Evolutionary conservation across 768 basidiomycete genomes (phyloP), one percentile per base, ranked within the genome.

Genomic region (Baorangia bicolor): DNA sequence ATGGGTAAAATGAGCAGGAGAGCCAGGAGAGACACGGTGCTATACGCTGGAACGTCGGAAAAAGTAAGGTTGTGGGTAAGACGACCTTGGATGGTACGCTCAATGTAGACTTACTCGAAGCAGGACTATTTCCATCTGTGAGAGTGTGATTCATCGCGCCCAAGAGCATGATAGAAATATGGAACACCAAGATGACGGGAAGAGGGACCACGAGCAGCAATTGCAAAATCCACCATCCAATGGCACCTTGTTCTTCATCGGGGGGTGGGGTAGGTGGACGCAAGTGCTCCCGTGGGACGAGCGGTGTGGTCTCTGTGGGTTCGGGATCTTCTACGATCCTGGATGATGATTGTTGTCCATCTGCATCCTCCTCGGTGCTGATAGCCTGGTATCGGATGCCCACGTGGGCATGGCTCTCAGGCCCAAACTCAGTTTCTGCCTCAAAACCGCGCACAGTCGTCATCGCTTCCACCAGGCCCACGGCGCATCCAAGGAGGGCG

Each of bases 201-300:
- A 82, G 45, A 5, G 83, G 81, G 3, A 88, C 75, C 1, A 79
- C 73, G 6, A 86, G 56, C 5, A 87, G 45, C 38, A 86, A 64
- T 64, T 89, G 85, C 38, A 79, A 57, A 39, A 85, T 78, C 87
- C 88, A 90, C 74, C 78, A 78, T 12, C 76, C 73, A 25, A 71
- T 63, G 37, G 61, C 55, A 39, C 63, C 59, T 42, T 56, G 56
- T 30, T 57, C 57, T 38, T 66, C 61, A 14, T 48, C 48, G 2
- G 34, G 25, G 3, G 48, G 45, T 20, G 49, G 35, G 5, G 49
- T 27, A 28, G 47, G 50, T 14, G 60, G 35, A 18, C 57, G 64
- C 12, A 33, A n/a, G 30, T 39, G 55, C 21, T 73, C 71, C 54
- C 68, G 73, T 40, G 62, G 65, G 39, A 86, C 74, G 14, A 86